These are phyloP conservation scores for Labyrinthula sp. DNA, from an alignment of 352 stramenopile species.

Conservation along the genomic window DNA sequence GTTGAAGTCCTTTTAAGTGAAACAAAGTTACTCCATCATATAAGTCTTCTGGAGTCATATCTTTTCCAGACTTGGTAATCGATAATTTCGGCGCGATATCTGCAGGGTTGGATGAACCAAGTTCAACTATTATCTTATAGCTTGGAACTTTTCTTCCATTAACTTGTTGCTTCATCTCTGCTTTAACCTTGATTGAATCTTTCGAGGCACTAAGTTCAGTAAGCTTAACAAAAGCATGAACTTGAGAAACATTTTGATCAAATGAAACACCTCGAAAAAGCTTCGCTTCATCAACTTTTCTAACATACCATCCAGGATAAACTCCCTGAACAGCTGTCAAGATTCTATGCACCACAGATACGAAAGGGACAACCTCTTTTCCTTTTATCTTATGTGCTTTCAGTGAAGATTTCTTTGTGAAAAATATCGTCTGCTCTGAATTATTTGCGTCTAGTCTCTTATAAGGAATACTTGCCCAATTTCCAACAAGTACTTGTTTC, in stretches of 20 bases:
- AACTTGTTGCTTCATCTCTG: conserved; percentile 7
- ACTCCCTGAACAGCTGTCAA: conserved; percentile 3
- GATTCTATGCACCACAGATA: background rate
- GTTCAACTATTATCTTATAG: conserved; percentile 8
- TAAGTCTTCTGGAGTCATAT: too few relatives aligned
- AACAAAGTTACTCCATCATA: conserved; percentile 19
- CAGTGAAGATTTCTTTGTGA: conserved; percentile 4
- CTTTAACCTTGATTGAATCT: conserved; percentile 5
- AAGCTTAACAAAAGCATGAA: conserved; percentile 3
- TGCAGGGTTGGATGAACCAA: conserved; percentile 1
- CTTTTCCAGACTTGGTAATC: too few relatives aligned
- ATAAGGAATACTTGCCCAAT: conserved; percentile 3
- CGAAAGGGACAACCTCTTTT: conserved; percentile 6
- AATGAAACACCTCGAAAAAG: conserved; percentile 17
- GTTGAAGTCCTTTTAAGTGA: too few relatives aligned
- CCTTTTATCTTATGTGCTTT: conserved; percentile 11
- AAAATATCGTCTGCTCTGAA: conserved; percentile 4
- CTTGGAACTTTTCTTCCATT: conserved; percentile 11
- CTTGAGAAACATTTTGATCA: conserved; percentile 6
- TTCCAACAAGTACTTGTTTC: conserved; percentile 13
- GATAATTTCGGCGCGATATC: background rate
- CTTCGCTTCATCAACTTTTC: conserved; percentile 16
- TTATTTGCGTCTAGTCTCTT: conserved; percentile 6
- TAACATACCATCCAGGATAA: conserved; percentile 11
- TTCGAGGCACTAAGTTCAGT: background rate